Conservation (phyloP, 306 rosid species). For the Lablab purpureus region DNA sequence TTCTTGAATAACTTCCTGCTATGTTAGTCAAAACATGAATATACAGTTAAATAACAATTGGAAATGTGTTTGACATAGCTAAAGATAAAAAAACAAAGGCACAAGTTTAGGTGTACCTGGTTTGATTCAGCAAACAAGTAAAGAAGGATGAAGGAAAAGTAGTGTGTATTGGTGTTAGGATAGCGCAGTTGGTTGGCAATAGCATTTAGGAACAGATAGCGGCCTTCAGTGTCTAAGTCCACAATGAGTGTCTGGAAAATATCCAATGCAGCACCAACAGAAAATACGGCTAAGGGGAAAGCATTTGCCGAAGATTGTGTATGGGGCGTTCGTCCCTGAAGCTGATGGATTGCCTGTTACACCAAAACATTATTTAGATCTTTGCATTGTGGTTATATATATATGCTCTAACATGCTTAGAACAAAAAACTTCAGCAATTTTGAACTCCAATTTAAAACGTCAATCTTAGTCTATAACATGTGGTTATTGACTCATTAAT, state of each 20-base stretch:
- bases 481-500: conserved; percentile 2
- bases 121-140: conserved; percentile 91
- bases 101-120: conserved; percentile 61
- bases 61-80: neutral
- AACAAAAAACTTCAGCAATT: conserved; percentile 15
- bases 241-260: conserved; percentile 76
- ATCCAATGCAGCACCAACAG: conserved; percentile 95
- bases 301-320: conserved; percentile 66
- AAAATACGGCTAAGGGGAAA: conserved; percentile 73
- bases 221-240: conserved; percentile 96
- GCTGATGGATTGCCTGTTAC: conserved; percentile 89
- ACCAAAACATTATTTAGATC: conserved; percentile 18
- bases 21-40: conserved; percentile 30
- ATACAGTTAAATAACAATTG: neutral
- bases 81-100: neutral
- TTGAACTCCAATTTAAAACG: neutral
- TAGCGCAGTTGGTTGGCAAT: conserved; percentile 97
- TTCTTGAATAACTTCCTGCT: conserved; percentile 95
- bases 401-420: conserved; percentile 10
- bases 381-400: neutral
- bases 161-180: conserved; percentile 97
- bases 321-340: conserved; percentile 79
- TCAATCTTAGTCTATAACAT: neutral
- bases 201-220: conserved; percentile 96
- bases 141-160: conserved; percentile 93